Conservation (phyloP, 139 green algal genomes). For the Chlamydomonas applanata region DNA sequence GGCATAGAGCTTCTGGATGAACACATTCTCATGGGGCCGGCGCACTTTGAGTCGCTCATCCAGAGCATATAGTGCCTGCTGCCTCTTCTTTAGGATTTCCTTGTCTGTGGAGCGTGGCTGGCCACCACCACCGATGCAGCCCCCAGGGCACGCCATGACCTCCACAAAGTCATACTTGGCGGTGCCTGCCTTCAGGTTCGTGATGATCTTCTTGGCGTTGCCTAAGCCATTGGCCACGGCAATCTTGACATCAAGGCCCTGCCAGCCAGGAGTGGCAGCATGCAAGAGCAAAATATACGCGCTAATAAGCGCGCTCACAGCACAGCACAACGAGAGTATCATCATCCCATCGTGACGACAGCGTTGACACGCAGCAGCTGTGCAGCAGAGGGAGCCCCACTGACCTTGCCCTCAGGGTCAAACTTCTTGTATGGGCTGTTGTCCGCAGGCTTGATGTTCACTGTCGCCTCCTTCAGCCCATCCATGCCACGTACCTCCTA, state of each 20-base stretch:
- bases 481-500: conserved; percentile 63
- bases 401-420: not conserved
- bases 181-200: conserved; percentile 24
- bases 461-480: conserved; percentile 54
- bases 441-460: conserved; percentile 39
- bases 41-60: conserved; percentile 38
- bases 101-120: conserved; percentile 63
- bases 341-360: not conserved
- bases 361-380: conserved; percentile 16
- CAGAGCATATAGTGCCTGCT: conserved; percentile 47
- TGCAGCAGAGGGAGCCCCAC: not conserved
- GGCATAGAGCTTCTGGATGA: conserved; percentile 40
- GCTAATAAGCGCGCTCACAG: no score
- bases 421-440: conserved; percentile 28
- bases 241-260: conserved; percentile 38
- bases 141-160: conserved; percentile 58
- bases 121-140: conserved; percentile 68
- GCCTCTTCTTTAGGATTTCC: conserved; percentile 54
- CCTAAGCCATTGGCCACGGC: conserved; percentile 71
- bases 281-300: no score
- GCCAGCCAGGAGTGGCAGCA: not conserved
- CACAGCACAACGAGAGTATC: no score
- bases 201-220: conserved; percentile 75
- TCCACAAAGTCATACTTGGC: conserved; percentile 65
- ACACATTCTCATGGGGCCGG: conserved; percentile 45